Evolutionary conservation across 345 rosid genomes (phyloP).

Genomic region (Garcia nutans): DNA sequence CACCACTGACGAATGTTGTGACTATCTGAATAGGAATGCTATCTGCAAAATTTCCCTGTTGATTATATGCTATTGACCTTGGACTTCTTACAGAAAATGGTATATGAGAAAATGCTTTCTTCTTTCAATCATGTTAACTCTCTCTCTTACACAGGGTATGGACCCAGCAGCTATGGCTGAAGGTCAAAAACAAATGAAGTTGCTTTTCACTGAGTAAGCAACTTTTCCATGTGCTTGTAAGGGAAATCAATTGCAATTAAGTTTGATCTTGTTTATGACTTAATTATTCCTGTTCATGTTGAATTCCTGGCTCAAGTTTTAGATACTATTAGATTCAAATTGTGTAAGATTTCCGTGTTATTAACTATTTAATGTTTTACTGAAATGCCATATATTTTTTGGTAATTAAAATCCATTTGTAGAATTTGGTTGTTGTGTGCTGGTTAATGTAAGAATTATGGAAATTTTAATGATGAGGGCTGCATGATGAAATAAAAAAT

Average conservation of each 20-base stretch:
- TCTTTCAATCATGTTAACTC: conserved; percentile 9
- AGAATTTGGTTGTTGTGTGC: not conserved
- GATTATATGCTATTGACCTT: not conserved
- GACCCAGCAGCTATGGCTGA: conserved; percentile 50
- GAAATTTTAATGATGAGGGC: not conserved
- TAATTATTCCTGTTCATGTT: not conserved
- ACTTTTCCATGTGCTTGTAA: conserved; percentile 17
- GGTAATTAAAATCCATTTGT: not conserved
- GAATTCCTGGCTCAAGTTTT: not conserved
- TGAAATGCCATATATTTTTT: not conserved
- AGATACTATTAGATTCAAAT: not conserved
- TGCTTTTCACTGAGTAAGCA: conserved; percentile 73
- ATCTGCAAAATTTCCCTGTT: not conserved
- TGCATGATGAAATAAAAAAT: not conserved
- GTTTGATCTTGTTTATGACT: conserved; percentile 2
- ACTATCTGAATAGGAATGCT: not conserved
- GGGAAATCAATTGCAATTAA: conserved; percentile 6
- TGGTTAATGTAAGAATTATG: not conserved
- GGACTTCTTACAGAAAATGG: not conserved
- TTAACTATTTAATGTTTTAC: not conserved
- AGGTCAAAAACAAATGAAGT: conserved; percentile 61
- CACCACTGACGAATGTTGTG: not conserved
- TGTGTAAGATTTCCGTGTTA: not conserved
- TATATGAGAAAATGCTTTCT: not conserved
- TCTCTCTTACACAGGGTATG: conserved; percentile 42